Conservation (phyloP, 805 yeast species). For the Wickerhamomyces kurtzmanii region DNA sequence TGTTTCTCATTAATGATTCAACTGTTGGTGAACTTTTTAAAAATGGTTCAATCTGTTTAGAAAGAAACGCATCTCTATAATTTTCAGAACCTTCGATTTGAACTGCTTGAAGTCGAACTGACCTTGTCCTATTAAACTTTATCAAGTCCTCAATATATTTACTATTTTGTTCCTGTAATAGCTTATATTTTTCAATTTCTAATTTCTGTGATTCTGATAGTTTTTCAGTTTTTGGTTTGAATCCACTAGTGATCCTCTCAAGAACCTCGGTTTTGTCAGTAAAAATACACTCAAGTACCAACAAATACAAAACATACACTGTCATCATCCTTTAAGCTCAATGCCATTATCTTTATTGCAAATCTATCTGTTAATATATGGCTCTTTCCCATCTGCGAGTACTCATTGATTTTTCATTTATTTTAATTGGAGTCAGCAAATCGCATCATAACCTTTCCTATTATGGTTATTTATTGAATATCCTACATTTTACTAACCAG, state of each 20-base stretch:
- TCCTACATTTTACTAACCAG: too few relatives aligned
- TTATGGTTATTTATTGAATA: not conserved
- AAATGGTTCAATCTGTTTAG: conserved; percentile 37
- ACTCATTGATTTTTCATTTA: not conserved
- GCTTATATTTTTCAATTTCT: conserved; percentile 16
- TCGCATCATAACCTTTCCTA: not conserved
- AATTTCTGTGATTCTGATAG: conserved; percentile 6
- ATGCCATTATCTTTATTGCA: conserved; percentile 1
- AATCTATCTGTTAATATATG: not conserved
- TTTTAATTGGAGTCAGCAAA: not conserved
- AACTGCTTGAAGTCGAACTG: conserved; percentile 32
- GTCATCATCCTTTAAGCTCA: conserved; percentile 10
- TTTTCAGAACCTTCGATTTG: conserved; percentile 38
- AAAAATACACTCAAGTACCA: too few relatives aligned
- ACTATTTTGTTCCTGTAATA: conserved; percentile 19
- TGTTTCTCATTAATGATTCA: conserved; percentile 23
- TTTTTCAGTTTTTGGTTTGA: conserved; percentile 8
- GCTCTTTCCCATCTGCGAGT: not conserved
- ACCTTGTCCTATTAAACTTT: conserved; percentile 22
- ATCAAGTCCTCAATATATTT: conserved; percentile 18
- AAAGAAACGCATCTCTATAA: conserved; percentile 35
- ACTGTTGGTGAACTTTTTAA: conserved; percentile 28
- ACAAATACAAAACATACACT: conserved; percentile 2
- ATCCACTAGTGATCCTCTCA: conserved; percentile 11
- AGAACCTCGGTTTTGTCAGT: conserved; percentile 6